These are phyloP conservation scores for Xylariaceae sp. DNA, from an alignment of 2,329 filamentous ascomycete species.

Conservation along the genomic window DNA sequence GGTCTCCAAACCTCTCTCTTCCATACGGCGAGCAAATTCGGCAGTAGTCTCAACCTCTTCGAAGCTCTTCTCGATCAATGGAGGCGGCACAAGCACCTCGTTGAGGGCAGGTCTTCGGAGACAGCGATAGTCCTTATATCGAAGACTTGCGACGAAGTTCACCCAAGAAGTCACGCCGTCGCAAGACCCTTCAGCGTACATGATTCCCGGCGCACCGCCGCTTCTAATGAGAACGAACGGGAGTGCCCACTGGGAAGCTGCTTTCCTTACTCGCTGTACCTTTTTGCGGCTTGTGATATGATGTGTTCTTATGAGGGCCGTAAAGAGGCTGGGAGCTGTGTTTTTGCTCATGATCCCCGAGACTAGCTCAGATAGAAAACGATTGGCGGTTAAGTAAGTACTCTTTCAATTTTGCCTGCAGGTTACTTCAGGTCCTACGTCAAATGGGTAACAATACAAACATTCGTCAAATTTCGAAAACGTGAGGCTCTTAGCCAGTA, in stretches of 20 bases:
- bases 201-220: conserved; percentile 68
- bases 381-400: too few species aligned
- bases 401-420: too few species aligned
- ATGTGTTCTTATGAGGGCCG: conserved; percentile 69
- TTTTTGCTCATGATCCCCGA: conserved; percentile 4
- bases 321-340: conserved; percentile 26
- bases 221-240: conserved; percentile 63
- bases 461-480: too few species aligned
- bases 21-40: conserved; percentile 61
- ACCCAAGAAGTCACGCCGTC: conserved; percentile 60
- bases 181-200: conserved; percentile 65
- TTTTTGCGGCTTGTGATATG: conserved; percentile 81
- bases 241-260: conserved; percentile 55
- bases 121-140: conserved; percentile 71
- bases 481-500: too few species aligned
- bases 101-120: conserved; percentile 45
- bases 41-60: conserved; percentile 61
- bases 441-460: too few species aligned
- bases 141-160: conserved; percentile 56
- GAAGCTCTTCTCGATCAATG: conserved; percentile 30
- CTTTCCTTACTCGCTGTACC: conserved; percentile 55
- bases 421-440: too few species aligned
- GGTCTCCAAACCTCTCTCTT: conserved; percentile 49
- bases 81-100: conserved; percentile 11
- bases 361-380: too few species aligned